Base-by-base conservation (phyloP, 2,329 filamentous ascomycete species). In the Cryoendolithus antarcticus region DNA sequence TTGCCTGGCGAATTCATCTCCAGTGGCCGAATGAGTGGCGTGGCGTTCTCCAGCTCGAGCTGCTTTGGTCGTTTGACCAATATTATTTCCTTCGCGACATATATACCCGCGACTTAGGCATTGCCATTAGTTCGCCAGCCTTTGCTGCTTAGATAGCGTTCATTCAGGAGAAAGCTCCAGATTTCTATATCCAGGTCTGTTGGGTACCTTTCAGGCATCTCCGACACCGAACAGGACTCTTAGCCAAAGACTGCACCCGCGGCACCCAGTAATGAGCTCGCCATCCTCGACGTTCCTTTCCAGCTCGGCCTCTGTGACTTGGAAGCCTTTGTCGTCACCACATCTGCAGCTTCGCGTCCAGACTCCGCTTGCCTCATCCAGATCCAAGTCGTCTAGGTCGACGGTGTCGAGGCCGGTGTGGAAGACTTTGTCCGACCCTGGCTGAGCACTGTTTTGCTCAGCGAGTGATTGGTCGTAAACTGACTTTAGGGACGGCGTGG, bases 211-310 rank as follows among this genome's bases (percentile, higher is more conserved):
- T 27, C 24, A 36, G 52, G 46, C 52, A 51, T 62, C 66, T 41
- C 67, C 66, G 34, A 72, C 65, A 13, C 66, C 71, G 62, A 78
- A 80, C 46, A 71, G 58, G 34, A 80, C 67, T 54, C 71, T 71
- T 44, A 78, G 62, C 69, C 72, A 78, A 42, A 80, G 62, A 64
- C 75, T 79, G 57, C 75, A 80, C 28, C 75, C 75, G 41, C 64
- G 62, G 61, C 75, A 80, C 2, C 73, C 74, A 11, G 75, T 65
- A 34, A 75, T 59, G 43, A 79, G 62, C 58, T 79, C 75, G 19
- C 67, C 71, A 45, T 66, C 63, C 36, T 63, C 61, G 30, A 59
- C 62, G 48, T 72, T 70, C 44, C 55, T 54, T 42, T 68, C 67
- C 27, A 80, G 51, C 50, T 78, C 72, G 3, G 57, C 48, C 51